These are phyloP conservation scores for Acanthamoeba sp. DNA, from an alignment of 208 protist genomes.

Conservation along the genomic window DNA sequence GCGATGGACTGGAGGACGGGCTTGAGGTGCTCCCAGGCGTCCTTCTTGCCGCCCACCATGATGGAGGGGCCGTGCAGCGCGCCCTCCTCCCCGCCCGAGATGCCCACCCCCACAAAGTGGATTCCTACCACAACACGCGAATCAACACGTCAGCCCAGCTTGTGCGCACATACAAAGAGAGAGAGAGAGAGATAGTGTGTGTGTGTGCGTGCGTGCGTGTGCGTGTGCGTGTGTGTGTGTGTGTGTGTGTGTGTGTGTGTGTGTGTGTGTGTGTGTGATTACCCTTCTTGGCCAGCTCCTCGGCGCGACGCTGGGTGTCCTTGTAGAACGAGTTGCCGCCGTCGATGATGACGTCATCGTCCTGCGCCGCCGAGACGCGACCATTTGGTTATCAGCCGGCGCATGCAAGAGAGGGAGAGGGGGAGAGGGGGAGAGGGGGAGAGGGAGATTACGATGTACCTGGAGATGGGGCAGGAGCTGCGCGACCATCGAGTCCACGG, in stretches of 20 bases:
- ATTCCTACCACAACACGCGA: constrained; percentile 83
- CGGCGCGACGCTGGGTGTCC: constrained; percentile 94
- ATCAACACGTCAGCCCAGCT: constrained; percentile 88
- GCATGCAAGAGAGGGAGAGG: too few relatives aligned
- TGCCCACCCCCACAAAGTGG: constrained; percentile 95
- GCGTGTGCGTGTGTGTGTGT: too few relatives aligned
- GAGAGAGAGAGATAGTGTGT: neutral
- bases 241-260: too few relatives aligned
- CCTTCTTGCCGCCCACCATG: constrained; percentile 96
- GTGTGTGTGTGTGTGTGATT: too few relatives aligned
- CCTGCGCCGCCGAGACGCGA: too few relatives aligned
- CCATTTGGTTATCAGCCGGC: too few relatives aligned
- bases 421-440: constrained; percentile 69
- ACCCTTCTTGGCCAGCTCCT: constrained; percentile 92
- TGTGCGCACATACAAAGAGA: neutral
- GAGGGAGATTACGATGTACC: constrained; percentile 80
- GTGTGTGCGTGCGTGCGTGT: too few relatives aligned
- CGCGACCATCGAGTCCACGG: constrained; percentile 96
- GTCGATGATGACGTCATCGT: constrained; percentile 91
- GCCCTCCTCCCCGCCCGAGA: constrained; percentile 99
- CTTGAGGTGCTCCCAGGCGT: constrained; percentile 94
- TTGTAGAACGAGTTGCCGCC: constrained; percentile 92
- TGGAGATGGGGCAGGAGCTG: constrained; percentile 67
- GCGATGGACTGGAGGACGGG: constrained; percentile 96
- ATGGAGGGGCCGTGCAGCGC: constrained; percentile 98